Evolutionary conservation across 2,329 filamentous ascomycete genomes (phyloP).

Genomic region (Ophiostoma himal-ulmi): DNA sequence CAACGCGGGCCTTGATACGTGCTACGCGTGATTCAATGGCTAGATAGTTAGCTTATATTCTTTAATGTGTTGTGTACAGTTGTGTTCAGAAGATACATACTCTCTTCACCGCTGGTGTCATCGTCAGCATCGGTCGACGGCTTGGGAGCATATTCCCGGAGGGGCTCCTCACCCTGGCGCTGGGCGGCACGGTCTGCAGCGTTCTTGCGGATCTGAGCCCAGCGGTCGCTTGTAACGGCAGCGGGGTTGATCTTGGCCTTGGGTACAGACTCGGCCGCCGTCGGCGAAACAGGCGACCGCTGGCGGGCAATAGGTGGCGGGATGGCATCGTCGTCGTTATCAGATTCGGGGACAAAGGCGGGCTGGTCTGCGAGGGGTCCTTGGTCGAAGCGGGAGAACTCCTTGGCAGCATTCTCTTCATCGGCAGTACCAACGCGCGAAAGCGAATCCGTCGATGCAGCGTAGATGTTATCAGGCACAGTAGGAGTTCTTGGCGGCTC

Average conservation of each 20-base stretch:
- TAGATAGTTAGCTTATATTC: constrained; percentile 34
- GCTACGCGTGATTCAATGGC: constrained; percentile 95
- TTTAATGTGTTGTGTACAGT: background rate
- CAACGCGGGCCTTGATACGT: constrained; percentile 94
- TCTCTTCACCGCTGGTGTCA: constrained; percentile 93
- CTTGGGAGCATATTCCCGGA: constrained; percentile 51
- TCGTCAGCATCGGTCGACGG: constrained; percentile 59
- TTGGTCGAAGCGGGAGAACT: constrained; percentile 71
- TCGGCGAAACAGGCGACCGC: constrained; percentile 26
- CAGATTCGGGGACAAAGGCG: constrained; percentile 62
- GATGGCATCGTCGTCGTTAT: constrained; percentile 46
- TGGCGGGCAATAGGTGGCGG: constrained; percentile 50
- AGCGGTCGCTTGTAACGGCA: constrained; percentile 60
- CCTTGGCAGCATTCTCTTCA: constrained; percentile 52
- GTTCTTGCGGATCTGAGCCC: constrained; percentile 94
- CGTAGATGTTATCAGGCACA: constrained; percentile 37
- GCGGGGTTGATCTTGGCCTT: constrained; percentile 30
- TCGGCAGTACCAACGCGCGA: constrained; percentile 58
- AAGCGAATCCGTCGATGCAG: constrained; percentile 42
- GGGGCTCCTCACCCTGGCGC: constrained; percentile 59
- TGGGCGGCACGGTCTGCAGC: constrained; percentile 72
- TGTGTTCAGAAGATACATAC: constrained; percentile 47
- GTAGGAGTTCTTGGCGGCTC: constrained; percentile 26
- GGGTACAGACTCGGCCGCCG: constrained; percentile 18
- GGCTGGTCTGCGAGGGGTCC: constrained; percentile 83